Conservation (phyloP, 2,329 filamentous ascomycete genomes). For the Talaromyces sp. region DNA sequence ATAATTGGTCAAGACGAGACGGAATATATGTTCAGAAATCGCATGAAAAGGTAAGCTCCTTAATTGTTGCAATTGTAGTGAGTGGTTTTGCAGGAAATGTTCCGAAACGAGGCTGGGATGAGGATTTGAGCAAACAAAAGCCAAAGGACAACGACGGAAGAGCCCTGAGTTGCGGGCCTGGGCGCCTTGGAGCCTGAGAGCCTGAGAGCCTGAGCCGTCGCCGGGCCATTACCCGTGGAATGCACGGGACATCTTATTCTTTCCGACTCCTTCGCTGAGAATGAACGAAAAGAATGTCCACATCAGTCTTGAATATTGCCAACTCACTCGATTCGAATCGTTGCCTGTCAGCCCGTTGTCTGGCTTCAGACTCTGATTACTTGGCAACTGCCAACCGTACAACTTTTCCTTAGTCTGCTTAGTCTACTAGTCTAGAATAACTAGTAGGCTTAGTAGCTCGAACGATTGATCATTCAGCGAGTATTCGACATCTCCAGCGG, state of each 20-base stretch:
- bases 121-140: constrained; percentile 6
- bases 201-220: constrained; percentile 9
- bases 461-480: not conserved
- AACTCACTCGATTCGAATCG: not conserved
- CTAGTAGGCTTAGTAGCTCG: no score
- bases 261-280: not conserved
- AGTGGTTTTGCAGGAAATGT: not conserved
- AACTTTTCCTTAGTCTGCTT: not conserved
- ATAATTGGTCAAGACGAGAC: not conserved
- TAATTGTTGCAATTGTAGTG: not conserved
- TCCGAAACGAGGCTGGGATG: not conserved
- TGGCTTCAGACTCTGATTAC: not conserved
- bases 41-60: not conserved
- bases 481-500: no score
- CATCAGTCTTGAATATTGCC: not conserved
- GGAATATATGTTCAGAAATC: not conserved
- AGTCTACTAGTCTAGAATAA: no score
- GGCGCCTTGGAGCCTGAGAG: constrained; percentile 6
- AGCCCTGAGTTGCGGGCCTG: not conserved
- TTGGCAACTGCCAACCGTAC: not conserved
- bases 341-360: not conserved
- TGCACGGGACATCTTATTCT: not conserved
- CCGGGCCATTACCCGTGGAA: constrained; percentile 9
- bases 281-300: not conserved
- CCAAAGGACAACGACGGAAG: not conserved